phyloP scores from a whole-genome alignment of 192 early-diverging fungal genomes.

The Linnemannia zychae region DNA sequence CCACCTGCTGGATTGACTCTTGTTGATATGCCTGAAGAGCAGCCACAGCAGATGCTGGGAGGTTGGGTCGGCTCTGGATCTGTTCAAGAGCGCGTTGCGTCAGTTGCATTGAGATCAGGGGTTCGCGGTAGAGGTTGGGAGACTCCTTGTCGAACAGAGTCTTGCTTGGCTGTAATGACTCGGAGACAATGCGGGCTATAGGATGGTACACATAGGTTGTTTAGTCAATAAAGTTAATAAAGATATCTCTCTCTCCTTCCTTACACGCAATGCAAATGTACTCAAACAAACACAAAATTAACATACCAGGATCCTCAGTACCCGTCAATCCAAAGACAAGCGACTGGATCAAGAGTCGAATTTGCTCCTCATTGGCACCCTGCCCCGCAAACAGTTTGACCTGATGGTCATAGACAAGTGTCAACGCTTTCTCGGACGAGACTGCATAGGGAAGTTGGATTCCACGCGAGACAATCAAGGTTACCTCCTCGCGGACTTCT shows the following conservation, averaged over 20 bases:
- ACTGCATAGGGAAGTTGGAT: constrained; percentile 70
- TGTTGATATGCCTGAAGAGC: constrained; percentile 15
- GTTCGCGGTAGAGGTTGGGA: constrained; percentile 82
- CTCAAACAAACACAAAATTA: background rate
- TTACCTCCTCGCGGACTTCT: constrained; percentile 77
- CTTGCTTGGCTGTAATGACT: constrained; percentile 61
- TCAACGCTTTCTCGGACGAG: constrained; percentile 66
- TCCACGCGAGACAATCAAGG: constrained; percentile 70
- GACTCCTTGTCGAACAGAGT: constrained; percentile 86
- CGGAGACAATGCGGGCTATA: constrained; percentile 40
- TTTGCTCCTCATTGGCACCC: constrained; percentile 36
- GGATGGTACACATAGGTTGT: background rate
- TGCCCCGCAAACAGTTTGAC: constrained; percentile 41
- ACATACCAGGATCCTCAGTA: constrained; percentile 43
- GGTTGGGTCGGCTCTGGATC: constrained; percentile 3
- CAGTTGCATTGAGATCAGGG: constrained; percentile 64
- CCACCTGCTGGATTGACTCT: constrained; percentile 18
- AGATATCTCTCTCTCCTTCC: no score
- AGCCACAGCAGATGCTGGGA: background rate
- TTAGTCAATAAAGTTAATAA: background rate
- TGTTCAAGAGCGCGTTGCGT: constrained; percentile 20
- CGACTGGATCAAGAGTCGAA: constrained; percentile 24
- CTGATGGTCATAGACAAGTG: constrained; percentile 59
- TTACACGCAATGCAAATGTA: background rate
- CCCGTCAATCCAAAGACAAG: constrained; percentile 37